Conservation (phyloP, 2,329 filamentous ascomycete species). For the Hortaea werneckii region DNA sequence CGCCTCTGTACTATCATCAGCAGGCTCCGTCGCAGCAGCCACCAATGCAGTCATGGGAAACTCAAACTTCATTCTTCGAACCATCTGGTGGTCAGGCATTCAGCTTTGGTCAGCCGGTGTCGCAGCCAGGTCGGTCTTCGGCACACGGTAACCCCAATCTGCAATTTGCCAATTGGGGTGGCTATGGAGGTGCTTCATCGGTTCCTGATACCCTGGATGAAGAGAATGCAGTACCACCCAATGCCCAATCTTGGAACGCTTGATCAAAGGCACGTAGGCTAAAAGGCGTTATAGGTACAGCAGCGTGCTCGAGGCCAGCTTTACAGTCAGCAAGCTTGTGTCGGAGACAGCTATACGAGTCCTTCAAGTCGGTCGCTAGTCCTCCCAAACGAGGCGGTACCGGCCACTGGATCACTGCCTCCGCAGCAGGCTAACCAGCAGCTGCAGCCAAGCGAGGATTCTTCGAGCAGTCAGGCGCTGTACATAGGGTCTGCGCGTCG, state of each 20-base stretch:
- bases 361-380: background rate
- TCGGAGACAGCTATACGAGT: background rate
- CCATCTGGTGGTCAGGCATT: conserved; percentile 2
- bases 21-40: conserved; percentile 7
- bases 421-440: background rate
- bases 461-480: background rate
- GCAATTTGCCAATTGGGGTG: conserved; percentile 23
- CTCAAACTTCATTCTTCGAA: conserved; percentile 3
- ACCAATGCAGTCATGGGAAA: conserved; percentile 1
- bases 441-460: background rate
- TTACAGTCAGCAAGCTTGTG: background rate
- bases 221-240: conserved; percentile 20
- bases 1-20: conserved; percentile 9
- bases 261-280: background rate
- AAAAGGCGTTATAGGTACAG: background rate
- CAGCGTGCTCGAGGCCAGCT: background rate
- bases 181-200: conserved; percentile 11
- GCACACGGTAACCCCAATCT: conserved; percentile 5
- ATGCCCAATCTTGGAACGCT: conserved; percentile 14
- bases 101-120: conserved; percentile 7
- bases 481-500: background rate
- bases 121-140: background rate
- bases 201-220: background rate
- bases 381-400: background rate
- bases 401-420: background rate